Evolutionary conservation across 2,329 filamentous ascomycete species (phyloP), one percentile per base, ranked within the genome.

Genomic region (Dactylella cylindrospora): DNA sequence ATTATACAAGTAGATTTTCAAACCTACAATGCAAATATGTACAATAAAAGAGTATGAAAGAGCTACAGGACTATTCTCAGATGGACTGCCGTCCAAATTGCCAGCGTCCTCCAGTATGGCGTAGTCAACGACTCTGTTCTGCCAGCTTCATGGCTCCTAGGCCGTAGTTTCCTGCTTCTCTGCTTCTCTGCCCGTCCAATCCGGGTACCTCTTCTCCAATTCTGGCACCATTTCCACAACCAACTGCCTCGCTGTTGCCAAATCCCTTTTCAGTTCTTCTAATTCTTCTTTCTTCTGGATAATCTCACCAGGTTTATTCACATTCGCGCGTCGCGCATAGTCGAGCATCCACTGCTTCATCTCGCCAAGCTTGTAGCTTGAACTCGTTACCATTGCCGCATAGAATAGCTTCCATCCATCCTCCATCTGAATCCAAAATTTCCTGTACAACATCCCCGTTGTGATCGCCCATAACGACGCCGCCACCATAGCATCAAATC

Each of bases 141-240:
- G n/a, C n/a, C n/a, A n/a, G n/a, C n/a, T n/a, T n/a, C n/a, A n/a
- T n/a, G n/a, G n/a, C n/a, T n/a, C n/a, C n/a, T n/a, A n/a, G n/a
- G n/a, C n/a, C n/a, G n/a, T n/a, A n/a, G n/a, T n/a, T n/a, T n/a
- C n/a, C n/a, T n/a, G n/a, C n/a, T n/a, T n/a, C n/a, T n/a, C n/a
- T n/a, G n/a, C n/a, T n/a, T n/a, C n/a, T n/a, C n/a, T n/a, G n/a
- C n/a, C n/a, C n/a, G n/a, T n/a, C 47, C 47, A 61, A 4, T 41
- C 6, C 22, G 41, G 35, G 28, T 36, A 53, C 13, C 17, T 29
- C 13, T 20, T 5, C 33, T 47, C 38, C 26, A 62, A 31, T 8
- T 47, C 35, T 13, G 47, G 47, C 7, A 43, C 43, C 35, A 62
- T 36, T 28, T 62, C 36, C 26, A 54, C 7, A 1, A 62, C 31